Conservation (phyloP, 805 yeast genomes). For the Saccharomycopsis selenospora region DNA sequence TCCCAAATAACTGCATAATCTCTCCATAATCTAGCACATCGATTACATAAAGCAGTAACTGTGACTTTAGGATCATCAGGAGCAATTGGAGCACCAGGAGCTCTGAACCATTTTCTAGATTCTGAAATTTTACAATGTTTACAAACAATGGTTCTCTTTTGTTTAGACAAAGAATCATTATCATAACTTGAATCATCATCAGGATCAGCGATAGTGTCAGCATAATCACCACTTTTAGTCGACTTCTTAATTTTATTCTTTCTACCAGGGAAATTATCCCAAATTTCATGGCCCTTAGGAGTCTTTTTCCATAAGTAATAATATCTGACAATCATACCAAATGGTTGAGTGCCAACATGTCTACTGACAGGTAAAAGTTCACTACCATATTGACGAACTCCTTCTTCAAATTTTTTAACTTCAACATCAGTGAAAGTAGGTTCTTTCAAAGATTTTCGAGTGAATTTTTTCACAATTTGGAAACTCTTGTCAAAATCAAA, state of each 20-base stretch:
- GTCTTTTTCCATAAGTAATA: slow-evolving; percentile 93
- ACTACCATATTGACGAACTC: slow-evolving; percentile 64
- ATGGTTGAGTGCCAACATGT: slow-evolving; percentile 65
- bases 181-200: slow-evolving; percentile 72
- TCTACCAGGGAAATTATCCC: slow-evolving; percentile 79
- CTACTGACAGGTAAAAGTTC: slow-evolving; percentile 69
- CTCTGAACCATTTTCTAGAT: slow-evolving; percentile 61
- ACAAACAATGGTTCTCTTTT: slow-evolving; percentile 47
- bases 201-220: slow-evolving; percentile 36
- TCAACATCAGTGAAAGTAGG: slow-evolving; percentile 70
- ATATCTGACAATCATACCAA: slow-evolving; percentile 75
- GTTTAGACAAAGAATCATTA: slow-evolving; percentile 37
- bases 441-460: slow-evolving; percentile 57
- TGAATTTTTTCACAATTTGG: slow-evolving; percentile 37
- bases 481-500: slow-evolving; percentile 50
- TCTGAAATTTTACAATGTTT: slow-evolving; percentile 57
- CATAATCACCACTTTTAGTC: slow-evolving; percentile 22
- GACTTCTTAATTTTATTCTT: slow-evolving; percentile 42
- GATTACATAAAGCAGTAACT: slow-evolving; percentile 60
- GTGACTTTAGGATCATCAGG: slow-evolving; percentile 28
- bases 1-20: slow-evolving; percentile 86
- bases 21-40: slow-evolving; percentile 92
- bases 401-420: slow-evolving; percentile 61
- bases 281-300: slow-evolving; percentile 58
- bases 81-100: slow-evolving; percentile 51